Evolutionary conservation across 176 grass and related monocot genomes (phyloP).

Genomic region (Eragrostis curvula): DNA sequence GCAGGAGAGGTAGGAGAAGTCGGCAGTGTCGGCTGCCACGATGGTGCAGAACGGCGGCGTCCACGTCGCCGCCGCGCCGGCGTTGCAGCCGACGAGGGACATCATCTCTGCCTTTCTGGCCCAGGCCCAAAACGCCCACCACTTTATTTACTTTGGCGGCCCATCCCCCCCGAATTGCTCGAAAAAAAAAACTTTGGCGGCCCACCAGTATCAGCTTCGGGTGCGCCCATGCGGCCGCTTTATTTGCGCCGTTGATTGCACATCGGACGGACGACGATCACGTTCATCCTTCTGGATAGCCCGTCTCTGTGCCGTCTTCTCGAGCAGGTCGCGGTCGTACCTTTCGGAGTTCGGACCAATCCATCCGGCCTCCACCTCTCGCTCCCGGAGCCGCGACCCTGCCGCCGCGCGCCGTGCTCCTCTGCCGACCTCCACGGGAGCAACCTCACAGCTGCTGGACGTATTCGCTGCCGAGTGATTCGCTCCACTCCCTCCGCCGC

Average conservation of each 20-base stretch:
- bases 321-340: neutral
- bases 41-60: constrained; percentile 74
- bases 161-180: no score
- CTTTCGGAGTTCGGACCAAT: constrained; percentile 11
- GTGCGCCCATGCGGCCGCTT: neutral
- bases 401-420: constrained; percentile 12
- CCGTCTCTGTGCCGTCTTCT: constrained; percentile 25
- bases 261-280: neutral
- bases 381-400: neutral
- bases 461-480: neutral
- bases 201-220: neutral
- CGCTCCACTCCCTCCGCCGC: no score
- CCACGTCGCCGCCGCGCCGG: constrained; percentile 48
- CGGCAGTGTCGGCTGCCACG: constrained; percentile 54
- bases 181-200: no score
- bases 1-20: constrained; percentile 68
- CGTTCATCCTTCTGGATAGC: neutral
- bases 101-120: neutral
- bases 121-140: constrained; percentile 41
- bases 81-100: constrained; percentile 9
- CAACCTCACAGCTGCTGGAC: neutral
- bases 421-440: constrained; percentile 8
- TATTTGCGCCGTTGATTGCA: neutral
- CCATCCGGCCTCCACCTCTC: constrained; percentile 8
- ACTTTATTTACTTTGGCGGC: no score